These are phyloP conservation scores for Funneliformis mosseae DNA, from an alignment of 192 early-diverging fungal species.

Conservation along the genomic window DNA sequence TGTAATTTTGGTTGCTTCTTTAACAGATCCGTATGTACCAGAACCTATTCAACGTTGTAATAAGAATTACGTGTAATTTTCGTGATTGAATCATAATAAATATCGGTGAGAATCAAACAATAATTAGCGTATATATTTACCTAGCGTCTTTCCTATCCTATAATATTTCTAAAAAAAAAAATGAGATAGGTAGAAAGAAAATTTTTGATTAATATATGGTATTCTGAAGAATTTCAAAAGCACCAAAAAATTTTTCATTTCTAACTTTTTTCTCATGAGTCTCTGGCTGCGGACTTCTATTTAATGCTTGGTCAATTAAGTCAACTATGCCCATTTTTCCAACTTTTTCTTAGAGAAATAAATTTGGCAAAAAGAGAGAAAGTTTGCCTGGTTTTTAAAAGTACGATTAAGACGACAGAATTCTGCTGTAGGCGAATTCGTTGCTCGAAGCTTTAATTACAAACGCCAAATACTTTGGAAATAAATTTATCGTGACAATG, in stretches of 20 bases:
- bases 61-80: neutral
- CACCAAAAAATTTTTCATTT: neutral
- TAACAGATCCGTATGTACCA: constrained; percentile 77
- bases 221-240: neutral
- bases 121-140: neutral
- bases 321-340: constrained; percentile 21
- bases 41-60: constrained; percentile 40
- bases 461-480: too few relatives aligned
- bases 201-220: neutral
- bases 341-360: neutral
- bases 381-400: too few relatives aligned
- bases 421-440: too few relatives aligned
- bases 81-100: neutral
- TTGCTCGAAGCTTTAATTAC: too few relatives aligned
- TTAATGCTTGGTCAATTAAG: constrained; percentile 16
- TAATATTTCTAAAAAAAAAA: constrained; percentile 32
- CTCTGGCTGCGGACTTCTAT: constrained; percentile 13
- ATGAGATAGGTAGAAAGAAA: too few relatives aligned
- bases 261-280: constrained; percentile 31
- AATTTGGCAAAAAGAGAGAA: constrained; percentile 20
- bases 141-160: constrained; percentile 29
- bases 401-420: too few relatives aligned
- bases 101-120: neutral
- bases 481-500: too few relatives aligned
- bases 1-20: constrained; percentile 64